phyloP scores from a whole-genome alignment of 768 basidiomycete species.

The Tremella mesenterica region DNA sequence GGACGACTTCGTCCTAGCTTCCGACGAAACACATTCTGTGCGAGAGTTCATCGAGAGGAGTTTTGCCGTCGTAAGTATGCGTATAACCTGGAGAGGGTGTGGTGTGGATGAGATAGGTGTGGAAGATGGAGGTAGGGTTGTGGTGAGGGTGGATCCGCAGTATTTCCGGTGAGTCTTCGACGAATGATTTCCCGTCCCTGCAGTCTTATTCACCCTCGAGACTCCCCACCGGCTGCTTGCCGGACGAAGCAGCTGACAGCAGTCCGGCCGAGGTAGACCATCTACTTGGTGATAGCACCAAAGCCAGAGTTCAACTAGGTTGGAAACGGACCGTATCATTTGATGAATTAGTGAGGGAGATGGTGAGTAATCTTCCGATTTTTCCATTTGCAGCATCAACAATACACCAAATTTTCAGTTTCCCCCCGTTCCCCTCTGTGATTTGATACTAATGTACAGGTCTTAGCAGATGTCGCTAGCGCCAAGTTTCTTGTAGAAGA shows the following conservation, averaged over 20 bases:
- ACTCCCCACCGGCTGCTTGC: no score
- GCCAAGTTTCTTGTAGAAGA: slow-evolving; percentile 1
- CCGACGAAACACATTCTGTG: slow-evolving; percentile 86
- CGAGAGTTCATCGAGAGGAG: slow-evolving; percentile 81
- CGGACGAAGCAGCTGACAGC: slow-evolving; percentile 82
- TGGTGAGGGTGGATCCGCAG: slow-evolving; percentile 57
- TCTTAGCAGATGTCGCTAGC: not conserved
- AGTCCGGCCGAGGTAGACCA: slow-evolving; percentile 93
- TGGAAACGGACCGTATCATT: slow-evolving; percentile 86
- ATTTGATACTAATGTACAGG: not conserved
- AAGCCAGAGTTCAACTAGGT: slow-evolving; percentile 77
- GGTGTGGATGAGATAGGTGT: slow-evolving; percentile 9
- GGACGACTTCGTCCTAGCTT: slow-evolving; percentile 58
- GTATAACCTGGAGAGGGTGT: not conserved
- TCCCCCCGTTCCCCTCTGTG: no score
- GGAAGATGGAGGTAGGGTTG: slow-evolving; percentile 9
- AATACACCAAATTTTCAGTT: no score
- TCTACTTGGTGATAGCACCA: slow-evolving; percentile 75
- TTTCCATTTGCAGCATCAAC: no score
- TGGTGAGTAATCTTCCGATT: slow-evolving; percentile 54
- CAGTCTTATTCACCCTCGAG: no score
- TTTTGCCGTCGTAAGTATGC: not conserved
- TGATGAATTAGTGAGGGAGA: slow-evolving; percentile 76
- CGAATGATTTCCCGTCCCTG: no score
- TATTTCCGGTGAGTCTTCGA: slow-evolving; percentile 60